Evolutionary conservation across 1,139 yeast genomes (phyloP), one percentile per base, ranked within the genome.

Genomic region (Yamadazyma spencermartinsiae): DNA sequence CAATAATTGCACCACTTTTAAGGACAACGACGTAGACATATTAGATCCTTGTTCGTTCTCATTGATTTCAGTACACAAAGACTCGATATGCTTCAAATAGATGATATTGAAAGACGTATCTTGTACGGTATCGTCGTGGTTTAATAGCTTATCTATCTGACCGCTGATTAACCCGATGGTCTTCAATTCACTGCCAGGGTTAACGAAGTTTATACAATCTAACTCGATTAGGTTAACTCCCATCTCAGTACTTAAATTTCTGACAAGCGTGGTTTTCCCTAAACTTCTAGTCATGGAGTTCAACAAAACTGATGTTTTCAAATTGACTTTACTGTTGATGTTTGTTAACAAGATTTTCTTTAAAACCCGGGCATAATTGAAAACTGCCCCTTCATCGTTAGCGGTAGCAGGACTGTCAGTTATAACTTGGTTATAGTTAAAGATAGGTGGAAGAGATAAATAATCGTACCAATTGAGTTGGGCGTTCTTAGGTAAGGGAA

Each of bases 101-200:
- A 90, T 66, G 2, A 86, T 59, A 43, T 69, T 69, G 44, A 58
- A 66, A 9, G 64, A 51, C 1, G 52, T 34, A 19, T 51, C 48
- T 3, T 46, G 37, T 5, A 44, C 41, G n/a, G 42, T 50, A 0
- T 56, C 52, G 13, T 45, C 44, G 36, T 55, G 53, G 14, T 54
- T 52, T 33, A 68, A 50, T 10, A 65, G 50, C 33, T 81, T 73
- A 47, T 89, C 98, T 7, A 88, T 68, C 50, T 83, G 80, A 1
- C 96, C 98, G 38, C 79, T 66, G 12, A 92, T 65, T 2, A 78
- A 63, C 0, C 96, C 98, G 23, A 92, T 68, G 0, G 94, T 86
- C 55, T 88, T 89, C 34, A 81, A 65, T 43, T 87, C 95, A 24
- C 86, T 80, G 1, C 90, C 89, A 1, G 80, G 76, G 42, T 78